phyloP scores from a whole-genome alignment of 768 basidiomycete genomes.

The Kwoniella dejecticola region DNA sequence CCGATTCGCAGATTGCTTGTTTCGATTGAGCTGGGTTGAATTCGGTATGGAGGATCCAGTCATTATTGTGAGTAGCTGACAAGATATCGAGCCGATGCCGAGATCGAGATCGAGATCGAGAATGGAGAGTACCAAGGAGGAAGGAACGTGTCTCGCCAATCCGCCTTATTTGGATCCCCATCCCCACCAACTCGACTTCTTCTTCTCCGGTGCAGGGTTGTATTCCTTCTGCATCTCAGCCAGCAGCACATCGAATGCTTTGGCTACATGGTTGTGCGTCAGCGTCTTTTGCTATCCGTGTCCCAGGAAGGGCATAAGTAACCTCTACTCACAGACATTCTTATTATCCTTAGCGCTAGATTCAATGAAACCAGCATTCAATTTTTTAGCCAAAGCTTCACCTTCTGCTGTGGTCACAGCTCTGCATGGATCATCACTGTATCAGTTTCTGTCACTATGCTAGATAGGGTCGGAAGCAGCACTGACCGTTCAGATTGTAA shows the following conservation, averaged over 20 bases:
- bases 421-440: slow-evolving; percentile 55
- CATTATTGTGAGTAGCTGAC: no score
- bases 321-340: slow-evolving; percentile 76
- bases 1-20: no score
- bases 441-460: neutral
- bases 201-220: slow-evolving; percentile 55
- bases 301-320: slow-evolving; percentile 52
- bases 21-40: neutral
- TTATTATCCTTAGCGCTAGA: slow-evolving; percentile 82
- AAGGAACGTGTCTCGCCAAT: no score
- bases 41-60: no score
- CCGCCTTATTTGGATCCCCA: slow-evolving; percentile 31
- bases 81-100: no score
- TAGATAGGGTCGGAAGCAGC: neutral
- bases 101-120: no score
- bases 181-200: slow-evolving; percentile 49
- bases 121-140: no score
- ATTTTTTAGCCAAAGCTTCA: slow-evolving; percentile 69
- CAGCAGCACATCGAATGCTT: slow-evolving; percentile 53
- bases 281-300: neutral
- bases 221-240: slow-evolving; percentile 54
- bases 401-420: slow-evolving; percentile 77
- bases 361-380: slow-evolving; percentile 79
- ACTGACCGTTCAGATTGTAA: slow-evolving; percentile 68
- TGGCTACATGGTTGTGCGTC: slow-evolving; percentile 27